A percentile compares a stretch with the other conserved stretches of the same genome.
These are phyloP conservation scores for Ogataea pini DNA, from an alignment of 805 yeast genomes.

Conservation along the genomic window DNA sequence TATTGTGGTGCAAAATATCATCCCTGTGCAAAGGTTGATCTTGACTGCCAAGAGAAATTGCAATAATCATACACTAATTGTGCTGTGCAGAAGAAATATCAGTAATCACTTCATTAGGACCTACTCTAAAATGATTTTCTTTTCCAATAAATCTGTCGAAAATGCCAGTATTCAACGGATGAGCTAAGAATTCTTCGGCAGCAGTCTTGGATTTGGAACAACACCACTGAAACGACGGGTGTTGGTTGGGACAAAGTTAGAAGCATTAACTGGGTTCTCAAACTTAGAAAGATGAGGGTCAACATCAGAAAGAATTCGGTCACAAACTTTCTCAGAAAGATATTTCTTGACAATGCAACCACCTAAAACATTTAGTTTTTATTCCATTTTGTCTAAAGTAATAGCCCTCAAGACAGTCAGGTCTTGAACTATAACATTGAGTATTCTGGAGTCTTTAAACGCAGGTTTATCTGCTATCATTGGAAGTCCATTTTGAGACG, in stretches of 20 bases:
- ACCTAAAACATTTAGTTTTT: background rate
- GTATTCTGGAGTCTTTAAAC: background rate
- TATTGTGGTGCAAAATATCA: slow-evolving; percentile 32
- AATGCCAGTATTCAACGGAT: slow-evolving; percentile 3
- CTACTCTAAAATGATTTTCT: slow-evolving; percentile 6
- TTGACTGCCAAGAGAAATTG: slow-evolving; percentile 29
- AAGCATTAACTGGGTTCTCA: background rate
- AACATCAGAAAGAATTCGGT: background rate
- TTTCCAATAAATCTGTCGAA: slow-evolving; percentile 12
- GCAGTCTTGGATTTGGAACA: slow-evolving; percentile 6
- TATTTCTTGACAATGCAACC: slow-evolving; percentile 4
- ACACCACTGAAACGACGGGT: slow-evolving; percentile 10
- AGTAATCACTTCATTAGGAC: slow-evolving; percentile 12
- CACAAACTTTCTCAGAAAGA: background rate
- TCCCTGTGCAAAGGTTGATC: slow-evolving; percentile 32
- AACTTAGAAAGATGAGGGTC: background rate
- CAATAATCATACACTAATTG: slow-evolving; percentile 26
- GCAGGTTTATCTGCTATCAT: background rate
- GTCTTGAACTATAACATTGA: background rate
- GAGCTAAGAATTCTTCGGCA: slow-evolving; percentile 3
- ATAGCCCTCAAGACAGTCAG: background rate
- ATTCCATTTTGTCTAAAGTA: slow-evolving; percentile 2
- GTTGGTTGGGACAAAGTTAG: slow-evolving; percentile 5
- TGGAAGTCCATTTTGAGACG: background rate
- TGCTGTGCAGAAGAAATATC: slow-evolving; percentile 25